A percentile compares a stretch with the other conserved stretches of the same genome.
phyloP scores from a whole-genome alignment of 768 basidiomycete genomes.

The Naganishia kalamii region DNA sequence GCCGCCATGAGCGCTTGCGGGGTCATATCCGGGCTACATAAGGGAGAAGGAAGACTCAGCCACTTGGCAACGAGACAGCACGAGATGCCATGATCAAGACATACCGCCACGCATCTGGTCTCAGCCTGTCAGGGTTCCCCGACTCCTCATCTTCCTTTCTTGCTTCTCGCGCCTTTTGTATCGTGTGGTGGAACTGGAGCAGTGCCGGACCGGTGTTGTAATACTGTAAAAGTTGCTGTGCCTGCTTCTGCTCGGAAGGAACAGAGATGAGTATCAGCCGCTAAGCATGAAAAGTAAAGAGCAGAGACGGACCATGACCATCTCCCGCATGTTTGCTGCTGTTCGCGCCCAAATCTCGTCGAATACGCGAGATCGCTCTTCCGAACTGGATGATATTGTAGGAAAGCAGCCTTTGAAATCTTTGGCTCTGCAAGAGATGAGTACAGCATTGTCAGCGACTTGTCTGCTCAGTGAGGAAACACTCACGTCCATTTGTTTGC shows the following conservation, averaged over 20 bases:
- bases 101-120: conserved; percentile 42
- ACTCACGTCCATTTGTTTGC: conserved; percentile 45
- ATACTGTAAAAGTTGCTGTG: conserved; percentile 28
- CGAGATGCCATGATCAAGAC: no score
- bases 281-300: not conserved
- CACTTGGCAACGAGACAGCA: no score
- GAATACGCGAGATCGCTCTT: conserved; percentile 24
- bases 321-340: conserved; percentile 27
- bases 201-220: conserved; percentile 35
- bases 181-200: conserved; percentile 32
- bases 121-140: conserved; percentile 6
- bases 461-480: not conserved
- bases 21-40: conserved; percentile 33
- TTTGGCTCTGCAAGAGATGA: conserved; percentile 20
- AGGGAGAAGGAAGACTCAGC: not conserved
- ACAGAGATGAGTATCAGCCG: not conserved
- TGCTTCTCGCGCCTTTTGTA: conserved; percentile 29
- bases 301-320: conserved; percentile 36
- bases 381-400: conserved; percentile 19
- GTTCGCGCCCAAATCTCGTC: conserved; percentile 29
- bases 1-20: conserved; percentile 39
- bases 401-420: conserved; percentile 34
- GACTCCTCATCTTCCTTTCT: conserved; percentile 22
- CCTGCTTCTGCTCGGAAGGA: conserved; percentile 23
- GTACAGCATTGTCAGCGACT: not conserved